Percentiles rank a stretch among this genome's conserved stretches.
phyloP scores from a whole-genome alignment of 2,329 filamentous ascomycete species.

The Diaporthe sp. region DNA sequence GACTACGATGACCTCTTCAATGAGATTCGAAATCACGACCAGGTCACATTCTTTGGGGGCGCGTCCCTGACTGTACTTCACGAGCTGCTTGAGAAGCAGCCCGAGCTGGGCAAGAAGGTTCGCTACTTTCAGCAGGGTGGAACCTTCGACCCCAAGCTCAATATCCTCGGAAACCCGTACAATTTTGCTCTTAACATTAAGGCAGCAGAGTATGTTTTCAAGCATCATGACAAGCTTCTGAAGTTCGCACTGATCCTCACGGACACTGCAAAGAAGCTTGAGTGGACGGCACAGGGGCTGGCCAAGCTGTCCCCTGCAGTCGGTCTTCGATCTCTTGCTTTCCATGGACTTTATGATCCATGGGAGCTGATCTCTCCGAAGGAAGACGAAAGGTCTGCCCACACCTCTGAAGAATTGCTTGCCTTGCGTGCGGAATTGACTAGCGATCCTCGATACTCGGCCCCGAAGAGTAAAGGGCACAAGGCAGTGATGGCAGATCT shows the following conservation, averaged over 20 bases:
- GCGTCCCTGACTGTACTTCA: slow-evolving; percentile 32
- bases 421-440: slow-evolving; percentile 19
- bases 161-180: slow-evolving; percentile 35
- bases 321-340: slow-evolving; percentile 30
- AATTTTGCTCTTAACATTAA: slow-evolving; percentile 34
- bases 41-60: slow-evolving; percentile 31
- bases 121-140: slow-evolving; percentile 34
- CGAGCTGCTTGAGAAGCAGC: slow-evolving; percentile 23
- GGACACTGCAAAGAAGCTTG: slow-evolving; percentile 34
- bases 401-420: slow-evolving; percentile 24
- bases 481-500: slow-evolving; percentile 35
- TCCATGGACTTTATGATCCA: slow-evolving; percentile 30
- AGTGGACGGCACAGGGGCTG: slow-evolving; percentile 20
- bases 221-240: slow-evolving; percentile 12
- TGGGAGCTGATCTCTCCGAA: slow-evolving; percentile 26
- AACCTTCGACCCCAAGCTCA: slow-evolving; percentile 32
- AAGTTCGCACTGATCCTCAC: slow-evolving; percentile 31
- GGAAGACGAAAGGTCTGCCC: not conserved
- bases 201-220: slow-evolving; percentile 31
- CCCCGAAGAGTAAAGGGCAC: slow-evolving; percentile 12
- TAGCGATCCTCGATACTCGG: not conserved
- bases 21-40: slow-evolving; percentile 29
- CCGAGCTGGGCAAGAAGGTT: slow-evolving; percentile 21
- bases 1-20: slow-evolving; percentile 20
- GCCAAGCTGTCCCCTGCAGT: slow-evolving; percentile 27